Evolutionary conservation across 2,329 filamentous ascomycete genomes (phyloP).

Genomic region (Tolypocladium paradoxum): DNA sequence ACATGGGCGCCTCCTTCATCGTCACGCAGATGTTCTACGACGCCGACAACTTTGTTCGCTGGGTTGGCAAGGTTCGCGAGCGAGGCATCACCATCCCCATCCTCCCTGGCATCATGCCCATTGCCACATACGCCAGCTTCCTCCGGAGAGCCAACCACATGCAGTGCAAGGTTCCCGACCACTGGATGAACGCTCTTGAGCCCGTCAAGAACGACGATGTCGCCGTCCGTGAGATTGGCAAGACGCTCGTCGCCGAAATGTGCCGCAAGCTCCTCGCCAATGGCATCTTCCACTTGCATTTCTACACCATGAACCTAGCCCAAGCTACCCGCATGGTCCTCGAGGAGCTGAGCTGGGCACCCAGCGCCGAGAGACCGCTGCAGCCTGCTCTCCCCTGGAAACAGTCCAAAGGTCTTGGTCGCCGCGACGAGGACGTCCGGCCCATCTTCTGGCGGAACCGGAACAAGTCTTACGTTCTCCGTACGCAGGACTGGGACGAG

Average conservation of each 20-base stretch:
- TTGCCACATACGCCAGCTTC: slow-evolving; percentile 91
- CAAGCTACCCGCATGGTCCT: slow-evolving; percentile 90
- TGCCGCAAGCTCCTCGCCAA: slow-evolving; percentile 75
- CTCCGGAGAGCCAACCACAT: slow-evolving; percentile 84
- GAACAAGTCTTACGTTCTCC: slow-evolving; percentile 87
- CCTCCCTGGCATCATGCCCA: slow-evolving; percentile 76
- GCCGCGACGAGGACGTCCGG: slow-evolving; percentile 87
- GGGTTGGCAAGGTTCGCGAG: slow-evolving; percentile 78
- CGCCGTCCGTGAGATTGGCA: slow-evolving; percentile 82
- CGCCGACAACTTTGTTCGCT: slow-evolving; percentile 84
- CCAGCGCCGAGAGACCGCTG: slow-evolving; percentile 64
- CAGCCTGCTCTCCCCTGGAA: slow-evolving; percentile 94
- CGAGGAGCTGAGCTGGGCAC: slow-evolving; percentile 76
- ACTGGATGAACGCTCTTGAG: slow-evolving; percentile 74
- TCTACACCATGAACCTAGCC: slow-evolving; percentile 98
- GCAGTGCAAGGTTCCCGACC: slow-evolving; percentile 68
- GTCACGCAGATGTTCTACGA: slow-evolving; percentile 99
- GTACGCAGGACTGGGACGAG: slow-evolving; percentile 97
- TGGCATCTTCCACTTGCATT: slow-evolving; percentile 83
- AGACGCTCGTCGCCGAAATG: slow-evolving; percentile 77
- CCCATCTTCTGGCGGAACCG: slow-evolving; percentile 98
- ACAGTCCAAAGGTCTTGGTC: slow-evolving; percentile 79
- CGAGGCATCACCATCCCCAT: slow-evolving; percentile 77
- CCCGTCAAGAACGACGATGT: slow-evolving; percentile 95
- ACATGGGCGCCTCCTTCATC: slow-evolving; percentile 85